These are phyloP conservation scores for Globisporangium yorkense DNA, from an alignment of 352 stramenopile species.

Conservation along the genomic window DNA sequence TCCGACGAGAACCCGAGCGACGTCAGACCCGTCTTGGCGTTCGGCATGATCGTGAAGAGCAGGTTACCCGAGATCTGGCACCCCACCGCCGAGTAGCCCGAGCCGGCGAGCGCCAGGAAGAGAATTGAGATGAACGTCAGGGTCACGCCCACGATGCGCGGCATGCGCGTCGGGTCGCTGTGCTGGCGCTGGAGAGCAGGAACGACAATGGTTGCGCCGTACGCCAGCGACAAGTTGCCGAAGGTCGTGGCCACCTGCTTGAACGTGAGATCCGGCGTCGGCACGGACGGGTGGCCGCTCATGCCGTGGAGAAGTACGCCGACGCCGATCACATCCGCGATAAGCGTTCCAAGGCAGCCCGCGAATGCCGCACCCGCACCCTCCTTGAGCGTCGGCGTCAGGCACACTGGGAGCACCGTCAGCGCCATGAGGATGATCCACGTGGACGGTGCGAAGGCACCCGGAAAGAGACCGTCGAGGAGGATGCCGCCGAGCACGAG, in stretches of 20 bases:
- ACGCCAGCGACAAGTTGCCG: slow-evolving; percentile 42
- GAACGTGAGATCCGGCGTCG: slow-evolving; percentile 27
- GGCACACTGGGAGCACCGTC: slow-evolving; percentile 30
- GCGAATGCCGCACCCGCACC: slow-evolving; percentile 36
- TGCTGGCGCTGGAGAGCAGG: slow-evolving; percentile 46
- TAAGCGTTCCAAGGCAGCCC: slow-evolving; percentile 36
- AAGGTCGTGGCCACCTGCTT: slow-evolving; percentile 43
- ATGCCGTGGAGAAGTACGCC: slow-evolving; percentile 40
- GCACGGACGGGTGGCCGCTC: slow-evolving; percentile 30
- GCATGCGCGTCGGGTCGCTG: slow-evolving; percentile 45
- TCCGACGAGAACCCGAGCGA: slow-evolving; percentile 40
- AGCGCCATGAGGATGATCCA: slow-evolving; percentile 58
- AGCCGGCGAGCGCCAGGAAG: slow-evolving; percentile 33
- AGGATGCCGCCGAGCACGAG: slow-evolving; percentile 39
- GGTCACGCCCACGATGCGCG: slow-evolving; percentile 41
- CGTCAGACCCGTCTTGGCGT: slow-evolving; percentile 18
- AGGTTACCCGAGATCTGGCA: slow-evolving; percentile 55
- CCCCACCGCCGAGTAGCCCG: slow-evolving; percentile 36
- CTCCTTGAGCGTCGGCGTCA: slow-evolving; percentile 49
- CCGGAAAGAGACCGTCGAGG: slow-evolving; percentile 39
- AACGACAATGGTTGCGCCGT: slow-evolving; percentile 47
- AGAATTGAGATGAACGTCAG: slow-evolving; percentile 43
- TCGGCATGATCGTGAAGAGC: slow-evolving; percentile 42
- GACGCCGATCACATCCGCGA: slow-evolving; percentile 39
- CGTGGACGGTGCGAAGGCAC: slow-evolving; percentile 25